phyloP scores from a whole-genome alignment of 148 eudicot species.

The Rhododendron mucronatum region DNA sequence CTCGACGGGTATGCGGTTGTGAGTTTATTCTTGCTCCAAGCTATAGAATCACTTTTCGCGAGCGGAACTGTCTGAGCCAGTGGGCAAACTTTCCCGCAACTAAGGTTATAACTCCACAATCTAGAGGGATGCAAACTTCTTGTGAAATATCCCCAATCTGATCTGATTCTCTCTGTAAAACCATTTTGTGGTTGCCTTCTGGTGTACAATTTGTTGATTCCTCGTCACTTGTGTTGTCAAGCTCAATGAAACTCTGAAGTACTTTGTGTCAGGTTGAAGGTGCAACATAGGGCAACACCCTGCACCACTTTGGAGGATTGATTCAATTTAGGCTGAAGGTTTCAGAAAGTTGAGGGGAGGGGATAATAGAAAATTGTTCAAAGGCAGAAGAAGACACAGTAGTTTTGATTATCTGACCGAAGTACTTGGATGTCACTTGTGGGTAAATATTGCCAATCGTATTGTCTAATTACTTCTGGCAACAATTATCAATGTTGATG shows the following conservation, averaged over 20 bases:
- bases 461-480: neutral
- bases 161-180: neutral
- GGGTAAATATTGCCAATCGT: neutral
- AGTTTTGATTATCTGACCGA: neutral
- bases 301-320: conserved; percentile 2
- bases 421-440: neutral
- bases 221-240: neutral
- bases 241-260: neutral
- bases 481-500: neutral
- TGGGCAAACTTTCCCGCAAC: neutral
- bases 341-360: neutral
- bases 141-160: neutral
- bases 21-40: neutral
- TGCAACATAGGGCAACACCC: neutral
- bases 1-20: neutral
- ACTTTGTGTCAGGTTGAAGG: neutral
- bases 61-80: neutral
- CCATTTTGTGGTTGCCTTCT: neutral
- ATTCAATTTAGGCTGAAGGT: conserved; percentile 2
- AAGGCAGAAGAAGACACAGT: neutral
- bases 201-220: neutral
- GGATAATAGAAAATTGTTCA: neutral
- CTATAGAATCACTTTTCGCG: neutral
- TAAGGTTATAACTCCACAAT: neutral
- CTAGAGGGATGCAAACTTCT: neutral